Base-by-base conservation (phyloP, 345 rosid genomes). In the Nephelium lappaceum region DNA sequence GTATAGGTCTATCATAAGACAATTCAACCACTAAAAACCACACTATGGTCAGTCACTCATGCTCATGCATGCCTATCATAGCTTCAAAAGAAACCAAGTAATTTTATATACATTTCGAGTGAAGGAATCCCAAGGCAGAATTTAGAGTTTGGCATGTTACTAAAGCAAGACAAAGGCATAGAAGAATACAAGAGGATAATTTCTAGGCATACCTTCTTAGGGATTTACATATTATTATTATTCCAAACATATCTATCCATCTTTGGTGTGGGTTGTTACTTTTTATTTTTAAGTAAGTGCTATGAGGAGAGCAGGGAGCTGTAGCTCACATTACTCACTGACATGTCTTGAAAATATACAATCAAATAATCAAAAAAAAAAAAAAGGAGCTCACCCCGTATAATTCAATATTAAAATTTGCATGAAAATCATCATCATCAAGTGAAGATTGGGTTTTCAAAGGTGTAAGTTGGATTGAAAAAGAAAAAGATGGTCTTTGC, bases 91-190 rank as follows among this genome's bases (percentile, higher is more conserved):
- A 15, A 45, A 60, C 66, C 8, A 19, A 39, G 80, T 73, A 69
- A 73, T 67, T 67, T 69, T 78, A 74, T 25, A 42, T n/a, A 73
- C 11, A 45, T 0, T 19, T 62, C 74, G 85, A 84, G 86, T 84
- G 88, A 86, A 78, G 85, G 95, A 90, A 93, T 93, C 95, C 95
- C 95, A 84, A 93, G 87, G 83, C 83, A 91, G 89, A 83, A 88
- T 85, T 78, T 75, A 70, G 83, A 83, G 90, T 86, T 94, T 84
- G 87, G 91, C 93, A 95, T 93, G 92, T 88, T 92, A 88, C 87
- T 87, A 88, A 89, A 91, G 95, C 85, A 84, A 90, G 92, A 91
- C 91, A 91, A 88, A 83, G 85, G 78, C 73, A 81, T 15, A 75
- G 64, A 79, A 76, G 76, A 85, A 81, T 78, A 81, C 88, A 78